Evolutionary conservation across 805 yeast species (phyloP).

Genomic region (baker's yeast (Saccharomyces cerevisiae)): DNA sequence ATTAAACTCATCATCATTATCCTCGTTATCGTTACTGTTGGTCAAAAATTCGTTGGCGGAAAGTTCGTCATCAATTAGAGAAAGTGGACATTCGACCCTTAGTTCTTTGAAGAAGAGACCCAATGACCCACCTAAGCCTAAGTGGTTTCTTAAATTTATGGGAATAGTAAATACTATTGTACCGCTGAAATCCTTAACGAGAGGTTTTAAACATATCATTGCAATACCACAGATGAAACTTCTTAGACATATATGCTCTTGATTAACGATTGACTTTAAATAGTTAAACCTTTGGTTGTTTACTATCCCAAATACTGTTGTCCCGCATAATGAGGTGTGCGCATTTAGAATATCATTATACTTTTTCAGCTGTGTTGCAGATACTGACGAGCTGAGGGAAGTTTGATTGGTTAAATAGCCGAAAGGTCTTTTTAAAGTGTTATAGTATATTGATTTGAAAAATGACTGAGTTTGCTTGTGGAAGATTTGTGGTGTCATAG

Average conservation of each 20-base stretch:
- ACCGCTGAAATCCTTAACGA: slow-evolving; percentile 13
- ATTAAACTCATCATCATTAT: slow-evolving; percentile 3
- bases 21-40: not conserved
- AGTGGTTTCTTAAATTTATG: slow-evolving; percentile 15
- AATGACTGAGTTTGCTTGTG: slow-evolving; percentile 24
- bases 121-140: slow-evolving; percentile 9
- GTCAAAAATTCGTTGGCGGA: slow-evolving; percentile 3
- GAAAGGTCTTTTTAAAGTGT: slow-evolving; percentile 22
- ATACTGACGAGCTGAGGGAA: slow-evolving; percentile 1
- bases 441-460: slow-evolving; percentile 18
- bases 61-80: slow-evolving; percentile 14
- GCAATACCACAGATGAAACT: slow-evolving; percentile 23
- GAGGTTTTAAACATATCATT: slow-evolving; percentile 23
- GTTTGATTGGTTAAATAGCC: slow-evolving; percentile 10
- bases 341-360: slow-evolving; percentile 8
- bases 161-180: slow-evolving; percentile 20
- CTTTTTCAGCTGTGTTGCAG: slow-evolving; percentile 1
- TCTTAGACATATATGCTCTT: slow-evolving; percentile 17
- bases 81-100: slow-evolving; percentile 21
- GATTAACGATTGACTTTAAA: slow-evolving; percentile 10
- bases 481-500: slow-evolving; percentile 17
- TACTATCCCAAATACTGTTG: slow-evolving; percentile 22
- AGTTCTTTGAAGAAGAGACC: slow-evolving; percentile 23
- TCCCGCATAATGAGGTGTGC: slow-evolving; percentile 20
- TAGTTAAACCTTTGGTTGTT: slow-evolving; percentile 10